Percentiles rank a stretch among this genome's conserved stretches.
Conservation (phyloP, 805 yeast genomes). For the Ascoidea tarda region DNA sequence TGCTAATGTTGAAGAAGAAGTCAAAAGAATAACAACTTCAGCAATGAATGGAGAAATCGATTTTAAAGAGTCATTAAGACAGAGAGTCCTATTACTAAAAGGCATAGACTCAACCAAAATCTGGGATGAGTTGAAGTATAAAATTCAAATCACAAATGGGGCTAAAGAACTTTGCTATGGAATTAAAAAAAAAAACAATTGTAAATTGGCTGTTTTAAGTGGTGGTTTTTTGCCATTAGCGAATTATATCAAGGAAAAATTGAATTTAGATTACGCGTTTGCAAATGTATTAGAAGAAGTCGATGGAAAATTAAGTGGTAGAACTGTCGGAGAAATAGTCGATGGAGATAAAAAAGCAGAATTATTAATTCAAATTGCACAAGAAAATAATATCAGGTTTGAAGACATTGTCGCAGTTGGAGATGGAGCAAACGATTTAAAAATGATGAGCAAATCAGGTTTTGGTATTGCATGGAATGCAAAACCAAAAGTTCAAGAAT, state of each 20-base stretch:
- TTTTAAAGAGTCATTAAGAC: conserved; percentile 64
- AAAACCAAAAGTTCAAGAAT: conserved; percentile 76
- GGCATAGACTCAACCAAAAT: conserved; percentile 64
- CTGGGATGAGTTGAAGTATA: conserved; percentile 65
- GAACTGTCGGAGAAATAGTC: conserved; percentile 66
- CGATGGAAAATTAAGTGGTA: conserved; percentile 49
- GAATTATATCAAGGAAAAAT: conserved; percentile 44
- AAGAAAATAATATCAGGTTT: conserved; percentile 35
- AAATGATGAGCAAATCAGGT: conserved; percentile 87
- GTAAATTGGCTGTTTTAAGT: conserved; percentile 72
- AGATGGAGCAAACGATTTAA: conserved; percentile 93
- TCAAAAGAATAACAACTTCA: conserved; percentile 75
- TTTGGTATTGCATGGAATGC: conserved; percentile 97
- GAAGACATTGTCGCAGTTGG: conserved; percentile 70
- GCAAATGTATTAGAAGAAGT: conserved; percentile 59
- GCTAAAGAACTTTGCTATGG: conserved; percentile 56
- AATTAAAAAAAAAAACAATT: conserved; percentile 39
- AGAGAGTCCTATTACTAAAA: conserved; percentile 64
- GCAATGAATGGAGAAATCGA: conserved; percentile 98
- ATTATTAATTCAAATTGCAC: conserved; percentile 47
- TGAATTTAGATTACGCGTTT: conserved; percentile 74
- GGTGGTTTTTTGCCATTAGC: conserved; percentile 96
- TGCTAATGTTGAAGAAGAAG: conserved; percentile 81
- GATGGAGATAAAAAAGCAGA: conserved; percentile 78
- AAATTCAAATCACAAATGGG: conserved; percentile 73